Base-by-base conservation (phyloP, 2,329 filamentous ascomycete genomes). In the Fusarium virguliforme region DNA sequence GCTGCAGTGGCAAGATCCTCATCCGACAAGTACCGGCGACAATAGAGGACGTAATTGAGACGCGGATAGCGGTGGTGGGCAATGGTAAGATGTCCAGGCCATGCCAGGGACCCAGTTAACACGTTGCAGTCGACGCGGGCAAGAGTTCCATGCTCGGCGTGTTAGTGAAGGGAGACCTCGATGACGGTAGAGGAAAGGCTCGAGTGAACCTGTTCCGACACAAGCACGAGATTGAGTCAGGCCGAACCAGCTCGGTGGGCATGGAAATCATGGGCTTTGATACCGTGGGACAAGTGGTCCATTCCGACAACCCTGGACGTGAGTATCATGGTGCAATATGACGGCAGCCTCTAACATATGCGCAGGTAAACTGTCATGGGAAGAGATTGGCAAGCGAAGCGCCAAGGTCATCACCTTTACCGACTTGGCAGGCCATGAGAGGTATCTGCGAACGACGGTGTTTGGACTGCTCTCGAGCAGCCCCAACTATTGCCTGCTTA, bases 211-310 rank as follows among this genome's bases (percentile, higher is more conserved):
- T 99, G 12, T 99, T 99, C 83, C 90, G 96, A 15, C 96, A 99
- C 81, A 98, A 99, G 82, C 96, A 99, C 78, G 96, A 99, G 82
- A 92, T 98, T 41, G 96, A 99, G 82, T 96, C 93, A 51, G 96
- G 96, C 2, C 89, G 96, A 72, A 99, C 96, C 9, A 97, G 94
- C 79, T 98, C 95, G 0, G 96, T 99, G 1, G 95, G 96, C 43
- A 97, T 98, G 95, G 96, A 99, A 81, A 98, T 98, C 68, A 94
- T 98, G 92, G 96, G 96, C 2, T 99, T 98, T 75, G 94, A 98
- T 80, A 94, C 92, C 56, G 88, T 88, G 61, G 95, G 96, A 30
- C 89, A 95, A 28, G 92, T 97, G 30, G 88, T 98, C 15, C 89
- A 90, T 15, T 95, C 93, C 40, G 92, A 92, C 64, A 92, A 91